Evolutionary conservation across 1,284 basidiomycete genomes (phyloP), one percentile per base, ranked within the genome.

Genomic region (Tilletia walkeri): DNA sequence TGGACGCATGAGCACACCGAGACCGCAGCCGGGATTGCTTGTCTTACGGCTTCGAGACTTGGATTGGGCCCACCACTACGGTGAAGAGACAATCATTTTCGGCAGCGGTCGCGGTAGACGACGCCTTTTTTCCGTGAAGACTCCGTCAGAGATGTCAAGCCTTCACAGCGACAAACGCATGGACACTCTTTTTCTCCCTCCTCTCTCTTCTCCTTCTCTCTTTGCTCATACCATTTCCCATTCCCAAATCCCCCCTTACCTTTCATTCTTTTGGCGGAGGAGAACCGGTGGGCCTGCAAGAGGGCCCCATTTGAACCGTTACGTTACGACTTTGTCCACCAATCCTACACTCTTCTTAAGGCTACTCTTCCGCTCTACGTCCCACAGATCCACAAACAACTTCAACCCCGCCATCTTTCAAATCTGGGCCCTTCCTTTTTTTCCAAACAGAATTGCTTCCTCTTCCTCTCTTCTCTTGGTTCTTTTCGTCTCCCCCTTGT

Each of bases 171-270:
- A 10, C 6, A 10, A 53, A 53, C 18, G 10, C n/a, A 9, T 24
- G 18, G 50, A 53, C 50, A 49, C 54, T 69, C 66, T 72, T 72
- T 79, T 49, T 78, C 68, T 34, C 65, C 48, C 34, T 16, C 49
- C 36, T 53, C 48, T 67, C 66, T 53, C 20, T 30, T 47, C 20
- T 67, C 66, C 50, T 24, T 50, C 16, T 53, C 20, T 18, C 50
- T 6, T 53, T 24, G 50, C 20, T 24, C 18, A 18, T 24, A 53
- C 20, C 50, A n/a, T 6, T 12, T 18, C n/a, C 50, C 18, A 30
- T 18, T 53, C 50, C 16, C 50, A 7, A 18, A 6, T 53, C 16
- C n/a, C 50, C n/a, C 50, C 16, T 53, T 24, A 3, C 50, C 50
- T 18, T 24, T 53, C 50, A 18, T 53, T 14, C 9, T 9, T 45